Evolutionary conservation across 2,329 filamentous ascomycete genomes (phyloP).

Genomic region (Chaetomium olivaceum): DNA sequence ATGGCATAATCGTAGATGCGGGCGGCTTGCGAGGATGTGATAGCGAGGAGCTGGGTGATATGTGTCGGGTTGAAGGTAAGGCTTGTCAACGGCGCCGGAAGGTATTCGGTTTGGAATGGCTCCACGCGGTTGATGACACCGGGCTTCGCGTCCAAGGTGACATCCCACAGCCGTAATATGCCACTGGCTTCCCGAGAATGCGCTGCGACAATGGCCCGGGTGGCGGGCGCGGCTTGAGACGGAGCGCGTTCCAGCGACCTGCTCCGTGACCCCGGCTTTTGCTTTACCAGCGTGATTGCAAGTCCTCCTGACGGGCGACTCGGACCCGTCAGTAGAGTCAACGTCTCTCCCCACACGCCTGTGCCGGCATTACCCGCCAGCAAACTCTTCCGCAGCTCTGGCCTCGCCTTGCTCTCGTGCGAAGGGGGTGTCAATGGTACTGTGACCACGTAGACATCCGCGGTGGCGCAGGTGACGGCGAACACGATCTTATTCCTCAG

Average conservation of each 20-base stretch:
- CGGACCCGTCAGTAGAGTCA: constrained; percentile 57
- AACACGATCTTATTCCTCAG: constrained; percentile 62
- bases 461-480: constrained; percentile 59
- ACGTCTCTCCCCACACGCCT: constrained; percentile 63
- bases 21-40: constrained; percentile 56
- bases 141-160: constrained; percentile 49
- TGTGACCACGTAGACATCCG: constrained; percentile 58
- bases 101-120: constrained; percentile 62
- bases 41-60: constrained; percentile 58
- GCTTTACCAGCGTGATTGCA: constrained; percentile 54
- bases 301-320: constrained; percentile 55
- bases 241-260: constrained; percentile 44
- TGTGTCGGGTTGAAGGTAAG: constrained; percentile 64
- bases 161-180: constrained; percentile 59
- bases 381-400: constrained; percentile 53
- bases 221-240: constrained; percentile 33
- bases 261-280: constrained; percentile 40
- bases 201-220: constrained; percentile 58
- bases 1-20: constrained; percentile 63
- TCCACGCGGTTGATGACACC: constrained; percentile 42
- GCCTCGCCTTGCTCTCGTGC: constrained; percentile 57
- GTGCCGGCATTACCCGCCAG: constrained; percentile 57
- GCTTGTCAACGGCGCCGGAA: constrained; percentile 54
- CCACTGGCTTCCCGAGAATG: constrained; percentile 62
- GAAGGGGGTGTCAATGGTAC: constrained; percentile 63